Conservation (phyloP, 495 filamentous ascomycete species). For the Filosporella fistucella region DNA sequence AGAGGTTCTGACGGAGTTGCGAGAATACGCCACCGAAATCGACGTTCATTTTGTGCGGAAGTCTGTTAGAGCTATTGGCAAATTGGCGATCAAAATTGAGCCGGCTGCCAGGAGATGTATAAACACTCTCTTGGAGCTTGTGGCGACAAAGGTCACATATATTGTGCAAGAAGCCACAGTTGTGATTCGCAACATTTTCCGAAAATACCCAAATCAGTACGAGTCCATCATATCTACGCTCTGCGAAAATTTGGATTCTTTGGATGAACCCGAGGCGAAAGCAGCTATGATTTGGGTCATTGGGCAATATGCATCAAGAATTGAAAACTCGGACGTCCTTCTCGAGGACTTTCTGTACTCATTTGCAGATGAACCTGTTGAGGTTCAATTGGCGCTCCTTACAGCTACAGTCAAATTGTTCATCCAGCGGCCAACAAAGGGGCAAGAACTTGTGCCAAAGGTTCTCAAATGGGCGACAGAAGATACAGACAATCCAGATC, state of each 20-base stretch:
- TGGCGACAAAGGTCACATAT: slow-evolving; percentile 98
- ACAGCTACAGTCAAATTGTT: slow-evolving; percentile 98
- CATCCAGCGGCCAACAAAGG: slow-evolving; percentile 93
- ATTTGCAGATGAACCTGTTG: slow-evolving; percentile 89
- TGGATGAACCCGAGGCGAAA: slow-evolving; percentile 99
- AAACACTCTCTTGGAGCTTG: slow-evolving; percentile 85
- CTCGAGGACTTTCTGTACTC: slow-evolving; percentile 93
- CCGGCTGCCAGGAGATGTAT: slow-evolving; percentile 88
- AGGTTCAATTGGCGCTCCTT: slow-evolving; percentile 91
- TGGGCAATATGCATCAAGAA: slow-evolving; percentile 93
- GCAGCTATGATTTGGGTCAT: slow-evolving; percentile 99
- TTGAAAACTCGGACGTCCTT: slow-evolving; percentile 90
- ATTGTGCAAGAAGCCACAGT: slow-evolving; percentile 99
- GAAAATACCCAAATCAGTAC: slow-evolving; percentile 98
- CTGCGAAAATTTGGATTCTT: slow-evolving; percentile 92
- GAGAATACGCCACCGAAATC: slow-evolving; percentile 98
- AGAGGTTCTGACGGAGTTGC: slow-evolving; percentile 88
- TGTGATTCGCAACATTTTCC: slow-evolving; percentile 98
- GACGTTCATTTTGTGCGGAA: slow-evolving; percentile 99
- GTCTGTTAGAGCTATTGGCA: slow-evolving; percentile 94
- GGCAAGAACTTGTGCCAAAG: slow-evolving; percentile 88
- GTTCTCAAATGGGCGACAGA: slow-evolving; percentile 99
- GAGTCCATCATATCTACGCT: slow-evolving; percentile 94
- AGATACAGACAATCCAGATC: slow-evolving; percentile 96
- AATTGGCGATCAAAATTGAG: slow-evolving; percentile 98